Evolutionary conservation across 192 early-diverging fungal genomes (phyloP).

Genomic region (Helicostylum pulchrum): DNA sequence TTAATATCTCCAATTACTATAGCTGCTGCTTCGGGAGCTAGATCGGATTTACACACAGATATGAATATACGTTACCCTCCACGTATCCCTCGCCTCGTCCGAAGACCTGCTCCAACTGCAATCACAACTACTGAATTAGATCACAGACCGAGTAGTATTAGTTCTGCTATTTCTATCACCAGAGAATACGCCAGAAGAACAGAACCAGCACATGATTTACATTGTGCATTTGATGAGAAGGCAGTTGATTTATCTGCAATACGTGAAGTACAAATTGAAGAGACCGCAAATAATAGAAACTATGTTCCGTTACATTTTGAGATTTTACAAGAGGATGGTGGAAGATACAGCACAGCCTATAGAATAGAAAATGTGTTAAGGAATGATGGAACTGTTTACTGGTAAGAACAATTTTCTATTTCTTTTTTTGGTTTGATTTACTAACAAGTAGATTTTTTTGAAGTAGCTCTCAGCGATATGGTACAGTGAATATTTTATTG

Average conservation of each 20-base stretch:
- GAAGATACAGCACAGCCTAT: constrained; percentile 19
- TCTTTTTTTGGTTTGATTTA: no score
- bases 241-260: constrained; percentile 4
- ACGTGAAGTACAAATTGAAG: neutral
- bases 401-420: neutral
- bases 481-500: constrained; percentile 31
- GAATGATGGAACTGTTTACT: constrained; percentile 21
- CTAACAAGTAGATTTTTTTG: no score
- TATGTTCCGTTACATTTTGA: constrained; percentile 11
- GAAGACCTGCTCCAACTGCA: no score
- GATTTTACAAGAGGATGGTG: constrained; percentile 11
- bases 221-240: constrained; percentile 2
- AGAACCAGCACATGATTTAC: neutral
- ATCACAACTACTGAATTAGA: neutral
- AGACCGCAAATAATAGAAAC: neutral
- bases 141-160: neutral
- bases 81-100: no score
- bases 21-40: no score
- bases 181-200: no score
- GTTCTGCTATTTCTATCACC: constrained; percentile 9
- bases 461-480: constrained; percentile 25
- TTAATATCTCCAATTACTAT: no score
- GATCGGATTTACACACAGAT: no score
- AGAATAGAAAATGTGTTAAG: constrained; percentile 10
- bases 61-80: no score